These are phyloP conservation scores for Breviolum minutum DNA, from an alignment of 73 alveolate species.

Conservation along the genomic window DNA sequence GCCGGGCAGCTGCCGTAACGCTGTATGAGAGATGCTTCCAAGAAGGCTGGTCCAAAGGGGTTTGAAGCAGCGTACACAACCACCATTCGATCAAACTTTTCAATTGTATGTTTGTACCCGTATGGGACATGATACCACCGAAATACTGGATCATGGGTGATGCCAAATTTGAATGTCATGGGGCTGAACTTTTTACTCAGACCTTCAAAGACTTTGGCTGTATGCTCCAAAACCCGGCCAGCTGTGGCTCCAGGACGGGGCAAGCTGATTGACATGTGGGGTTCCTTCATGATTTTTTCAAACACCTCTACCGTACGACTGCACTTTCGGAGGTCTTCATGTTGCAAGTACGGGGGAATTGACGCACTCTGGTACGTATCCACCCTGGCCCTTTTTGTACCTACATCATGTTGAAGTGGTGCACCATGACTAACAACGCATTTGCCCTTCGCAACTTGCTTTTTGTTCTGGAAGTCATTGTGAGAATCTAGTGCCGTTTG, in stretches of 20 bases:
- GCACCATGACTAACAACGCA: neutral
- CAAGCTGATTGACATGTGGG: neutral
- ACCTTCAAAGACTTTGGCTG: neutral
- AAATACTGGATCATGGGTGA: neutral
- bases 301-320: neutral
- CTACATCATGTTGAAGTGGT: neutral
- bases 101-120: neutral
- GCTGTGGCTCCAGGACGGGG: neutral
- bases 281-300: neutral
- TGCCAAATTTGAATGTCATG: neutral
- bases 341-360: neutral
- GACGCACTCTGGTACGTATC: neutral
- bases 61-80: neutral
- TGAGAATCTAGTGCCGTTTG: neutral
- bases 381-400: neutral
- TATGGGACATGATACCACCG: neutral
- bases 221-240: neutral
- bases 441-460: neutral
- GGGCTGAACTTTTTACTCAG: neutral
- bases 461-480: neutral
- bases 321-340: neutral
- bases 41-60: conserved; percentile 29
- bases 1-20: neutral
- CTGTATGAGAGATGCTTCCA: neutral
- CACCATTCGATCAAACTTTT: neutral